A percentile compares a stretch with the other conserved stretches of the same genome.
Evolutionary conservation across 2,329 filamentous ascomycete genomes (phyloP).

Genomic region (Claviceps purpurea): DNA sequence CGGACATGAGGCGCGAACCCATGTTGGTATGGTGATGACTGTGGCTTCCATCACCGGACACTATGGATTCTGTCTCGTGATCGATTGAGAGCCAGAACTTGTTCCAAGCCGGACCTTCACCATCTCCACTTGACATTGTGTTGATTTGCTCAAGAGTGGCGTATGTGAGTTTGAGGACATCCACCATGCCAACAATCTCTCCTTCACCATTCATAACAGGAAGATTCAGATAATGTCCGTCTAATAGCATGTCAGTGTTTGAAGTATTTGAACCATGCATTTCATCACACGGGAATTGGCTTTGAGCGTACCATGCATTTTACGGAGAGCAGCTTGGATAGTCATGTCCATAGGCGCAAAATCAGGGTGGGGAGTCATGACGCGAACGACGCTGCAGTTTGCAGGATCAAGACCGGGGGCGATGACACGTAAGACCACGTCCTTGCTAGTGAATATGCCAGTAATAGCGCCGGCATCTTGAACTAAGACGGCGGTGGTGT

Average conservation of each 20-base stretch:
- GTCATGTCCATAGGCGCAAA: conserved; percentile 99
- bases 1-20: conserved; percentile 65
- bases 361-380: conserved; percentile 98
- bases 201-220: conserved; percentile 96
- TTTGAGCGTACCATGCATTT: conserved; percentile 79
- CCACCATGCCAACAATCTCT: conserved; percentile 98
- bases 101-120: conserved; percentile 95
- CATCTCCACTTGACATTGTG: conserved; percentile 78
- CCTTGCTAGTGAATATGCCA: conserved; percentile 98
- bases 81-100: conserved; percentile 98
- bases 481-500: conserved; percentile 90
- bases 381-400: conserved; percentile 93
- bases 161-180: conserved; percentile 95
- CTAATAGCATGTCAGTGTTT: conserved; percentile 29
- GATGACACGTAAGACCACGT: conserved; percentile 95
- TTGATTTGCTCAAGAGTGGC: conserved; percentile 97
- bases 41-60: conserved; percentile 79
- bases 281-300: background rate
- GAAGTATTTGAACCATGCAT: background rate
- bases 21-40: conserved; percentile 52
- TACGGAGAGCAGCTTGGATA: conserved; percentile 91
- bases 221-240: conserved; percentile 95
- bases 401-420: conserved; percentile 86
- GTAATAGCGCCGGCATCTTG: conserved; percentile 96
- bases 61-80: conserved; percentile 88